Conservation (phyloP, 495 filamentous ascomycete genomes). For the Niebla homalea region DNA sequence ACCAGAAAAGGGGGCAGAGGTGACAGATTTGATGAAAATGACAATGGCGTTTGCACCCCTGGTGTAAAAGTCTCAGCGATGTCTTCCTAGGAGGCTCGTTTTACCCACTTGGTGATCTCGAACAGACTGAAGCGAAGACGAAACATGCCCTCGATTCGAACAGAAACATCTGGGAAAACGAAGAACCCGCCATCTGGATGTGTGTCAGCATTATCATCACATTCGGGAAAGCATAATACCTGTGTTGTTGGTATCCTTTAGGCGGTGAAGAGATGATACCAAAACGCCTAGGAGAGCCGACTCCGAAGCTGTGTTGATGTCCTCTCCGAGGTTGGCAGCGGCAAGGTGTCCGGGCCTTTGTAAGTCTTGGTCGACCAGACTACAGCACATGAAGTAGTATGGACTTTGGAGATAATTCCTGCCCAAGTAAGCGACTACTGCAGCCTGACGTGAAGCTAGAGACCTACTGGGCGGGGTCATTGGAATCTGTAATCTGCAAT, state of each 20-base stretch:
- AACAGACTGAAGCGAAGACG: conserved; percentile 76
- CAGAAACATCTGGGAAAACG: conserved; percentile 88
- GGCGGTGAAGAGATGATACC: conserved; percentile 80
- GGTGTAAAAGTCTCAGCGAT: conserved; percentile 18
- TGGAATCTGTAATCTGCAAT: conserved; percentile 53
- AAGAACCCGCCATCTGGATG: conserved; percentile 79
- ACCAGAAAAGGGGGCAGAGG: conserved; percentile 65
- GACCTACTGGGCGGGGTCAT: conserved; percentile 61
- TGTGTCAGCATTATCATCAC: conserved; percentile 6
- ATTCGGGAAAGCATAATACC: conserved; percentile 31
- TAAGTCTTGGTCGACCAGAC: conserved; percentile 49
- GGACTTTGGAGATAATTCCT: conserved; percentile 65
- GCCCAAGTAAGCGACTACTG: conserved; percentile 15
- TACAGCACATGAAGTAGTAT: conserved; percentile 71
- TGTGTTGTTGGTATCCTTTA: conserved; percentile 82
- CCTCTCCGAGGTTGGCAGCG: conserved; percentile 22
- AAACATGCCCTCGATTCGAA: conserved; percentile 67
- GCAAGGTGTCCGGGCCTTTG: conserved; percentile 40
- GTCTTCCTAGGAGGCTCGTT: conserved; percentile 15
- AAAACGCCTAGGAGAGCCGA: conserved; percentile 59
- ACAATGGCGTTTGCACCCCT: conserved; percentile 31
- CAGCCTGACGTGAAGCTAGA: background rate
- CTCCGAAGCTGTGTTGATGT: conserved; percentile 19
- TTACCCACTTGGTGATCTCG: conserved; percentile 60
- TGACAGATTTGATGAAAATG: conserved; percentile 54